Conservation (phyloP, 805 yeast species). For the Candida piceae region DNA sequence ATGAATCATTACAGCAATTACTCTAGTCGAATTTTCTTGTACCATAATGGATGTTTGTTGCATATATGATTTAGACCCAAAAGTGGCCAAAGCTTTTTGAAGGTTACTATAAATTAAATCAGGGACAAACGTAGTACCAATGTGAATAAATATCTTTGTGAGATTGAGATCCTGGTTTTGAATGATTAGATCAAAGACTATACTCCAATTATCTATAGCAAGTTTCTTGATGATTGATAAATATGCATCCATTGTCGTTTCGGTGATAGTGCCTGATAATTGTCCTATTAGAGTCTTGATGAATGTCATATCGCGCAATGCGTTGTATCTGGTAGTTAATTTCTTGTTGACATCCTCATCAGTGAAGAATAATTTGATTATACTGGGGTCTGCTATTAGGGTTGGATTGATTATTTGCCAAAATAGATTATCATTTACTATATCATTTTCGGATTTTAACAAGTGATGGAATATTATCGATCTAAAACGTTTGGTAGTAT, state of each 20-base stretch:
- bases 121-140: background rate
- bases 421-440: conserved; percentile 4
- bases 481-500: conserved; percentile 6
- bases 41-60: conserved; percentile 30
- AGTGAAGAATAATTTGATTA: conserved; percentile 2
- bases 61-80: conserved; percentile 23
- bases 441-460: background rate
- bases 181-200: background rate
- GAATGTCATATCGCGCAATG: conserved; percentile 3
- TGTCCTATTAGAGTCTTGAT: conserved; percentile 4
- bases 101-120: conserved; percentile 1
- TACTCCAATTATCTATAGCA: conserved; percentile 6
- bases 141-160: conserved; percentile 3
- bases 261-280: conserved; percentile 1
- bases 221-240: conserved; percentile 2
- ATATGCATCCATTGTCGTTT: conserved; percentile 3
- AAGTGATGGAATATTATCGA: background rate
- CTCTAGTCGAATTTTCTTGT: conserved; percentile 47
- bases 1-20: conserved; percentile 36
- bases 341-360: background rate
- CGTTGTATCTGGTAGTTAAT: conserved; percentile 1
- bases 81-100: conserved; percentile 8
- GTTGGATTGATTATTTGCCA: conserved; percentile 12
- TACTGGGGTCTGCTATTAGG: conserved; percentile 1
- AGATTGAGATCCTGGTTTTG: conserved; percentile 3